Conservation (phyloP, 73 alveolate species). For the Tetrahymena borealis region DNA sequence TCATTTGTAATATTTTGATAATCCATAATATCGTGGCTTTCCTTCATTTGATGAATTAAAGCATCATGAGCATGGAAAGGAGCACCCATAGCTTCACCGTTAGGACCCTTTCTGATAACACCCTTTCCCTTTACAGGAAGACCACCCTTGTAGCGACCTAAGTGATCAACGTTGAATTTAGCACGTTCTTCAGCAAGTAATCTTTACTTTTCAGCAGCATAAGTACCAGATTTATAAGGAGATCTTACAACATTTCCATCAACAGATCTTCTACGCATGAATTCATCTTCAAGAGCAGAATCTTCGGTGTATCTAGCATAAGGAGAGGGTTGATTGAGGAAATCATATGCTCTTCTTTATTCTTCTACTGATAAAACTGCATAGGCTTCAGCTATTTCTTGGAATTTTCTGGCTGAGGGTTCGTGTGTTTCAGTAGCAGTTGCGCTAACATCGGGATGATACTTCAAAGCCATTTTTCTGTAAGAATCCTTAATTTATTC, state of each 20-base stretch:
- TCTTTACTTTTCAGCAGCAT: constrained; percentile 38
- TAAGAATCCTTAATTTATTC: constrained; percentile 74
- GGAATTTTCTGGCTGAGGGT: constrained; percentile 63
- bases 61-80: constrained; percentile 49
- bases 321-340: constrained; percentile 1
- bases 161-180: constrained; percentile 51
- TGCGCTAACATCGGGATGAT: constrained; percentile 62
- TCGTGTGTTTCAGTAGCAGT: constrained; percentile 3
- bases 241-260: constrained; percentile 8
- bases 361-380: constrained; percentile 63
- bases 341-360: constrained; percentile 67
- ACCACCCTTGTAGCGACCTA: constrained; percentile 68
- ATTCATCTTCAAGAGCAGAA: constrained; percentile 1
- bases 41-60: constrained; percentile 17
- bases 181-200: constrained; percentile 27
- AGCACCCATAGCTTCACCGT: constrained; percentile 27
- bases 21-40: neutral
- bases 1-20: neutral
- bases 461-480: constrained; percentile 67
- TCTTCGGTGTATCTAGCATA: neutral
- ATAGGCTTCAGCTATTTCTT: constrained; percentile 85
- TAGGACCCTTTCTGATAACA: constrained; percentile 18
- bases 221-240: constrained; percentile 13
- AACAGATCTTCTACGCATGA: neutral
- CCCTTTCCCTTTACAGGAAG: constrained; percentile 50